These are phyloP conservation scores for Chimonanthus praecox DNA, from an alignment of 164 flowering plant species.

Conservation along the genomic window DNA sequence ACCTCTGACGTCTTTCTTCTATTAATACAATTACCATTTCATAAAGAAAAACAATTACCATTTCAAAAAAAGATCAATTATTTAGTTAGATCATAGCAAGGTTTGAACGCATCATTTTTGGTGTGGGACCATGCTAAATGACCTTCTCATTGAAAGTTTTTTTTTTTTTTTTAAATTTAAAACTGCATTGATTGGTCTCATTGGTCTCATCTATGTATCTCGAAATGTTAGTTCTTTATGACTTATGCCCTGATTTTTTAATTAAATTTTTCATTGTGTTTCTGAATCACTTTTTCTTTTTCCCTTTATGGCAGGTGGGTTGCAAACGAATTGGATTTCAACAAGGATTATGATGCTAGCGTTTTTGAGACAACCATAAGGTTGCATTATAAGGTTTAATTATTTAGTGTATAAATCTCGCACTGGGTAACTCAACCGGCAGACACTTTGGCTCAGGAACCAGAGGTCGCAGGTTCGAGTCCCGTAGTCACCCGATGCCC, in stretches of 20 bases:
- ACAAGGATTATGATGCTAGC: constrained; percentile 92
- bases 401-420: not conserved
- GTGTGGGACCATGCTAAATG: not conserved
- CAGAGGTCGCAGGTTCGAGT: too few species aligned
- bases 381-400: constrained; percentile 84
- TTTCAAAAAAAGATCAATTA: too few species aligned
- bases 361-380: constrained; percentile 99
- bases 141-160: not conserved
- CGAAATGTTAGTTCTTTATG: not conserved
- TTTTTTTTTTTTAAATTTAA: too few species aligned
- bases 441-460: too few species aligned
- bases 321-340: constrained; percentile 83
- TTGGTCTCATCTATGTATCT: not conserved
- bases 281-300: constrained; percentile 3
- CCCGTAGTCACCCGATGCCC: too few species aligned
- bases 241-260: not conserved
- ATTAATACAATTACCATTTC: too few species aligned
- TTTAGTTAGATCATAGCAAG: not conserved
- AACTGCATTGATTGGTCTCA: not conserved
- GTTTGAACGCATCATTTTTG: not conserved
- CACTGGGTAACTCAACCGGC: too few species aligned
- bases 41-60: too few species aligned
- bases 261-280: not conserved
- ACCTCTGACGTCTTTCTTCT: too few species aligned
- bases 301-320: constrained; percentile 72